phyloP scores from a whole-genome alignment of 257 asterid species.

The Primulina huaijiensis region DNA sequence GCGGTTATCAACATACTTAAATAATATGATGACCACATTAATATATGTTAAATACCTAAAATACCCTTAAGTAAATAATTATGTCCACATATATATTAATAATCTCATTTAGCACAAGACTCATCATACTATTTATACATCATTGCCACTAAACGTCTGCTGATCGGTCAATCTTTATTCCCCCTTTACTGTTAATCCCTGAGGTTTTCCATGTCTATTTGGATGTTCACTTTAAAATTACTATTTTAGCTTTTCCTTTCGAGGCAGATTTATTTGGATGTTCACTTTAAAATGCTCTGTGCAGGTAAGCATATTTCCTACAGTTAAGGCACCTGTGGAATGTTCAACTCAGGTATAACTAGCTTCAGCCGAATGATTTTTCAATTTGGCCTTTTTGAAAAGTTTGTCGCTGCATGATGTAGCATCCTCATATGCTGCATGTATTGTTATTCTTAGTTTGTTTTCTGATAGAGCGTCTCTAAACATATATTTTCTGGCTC shows the following conservation, averaged over 20 bases:
- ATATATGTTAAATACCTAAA: too few species aligned
- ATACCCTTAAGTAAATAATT: too few species aligned
- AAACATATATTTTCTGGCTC: neutral
- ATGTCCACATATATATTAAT: too few species aligned
- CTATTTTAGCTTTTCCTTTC: neutral
- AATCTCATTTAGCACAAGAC: neutral
- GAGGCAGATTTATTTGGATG: constrained; percentile 8
- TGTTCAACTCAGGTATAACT: constrained; percentile 73
- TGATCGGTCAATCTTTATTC: neutral
- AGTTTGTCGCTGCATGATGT: neutral
- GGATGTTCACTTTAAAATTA: neutral
- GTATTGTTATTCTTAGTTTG: neutral
- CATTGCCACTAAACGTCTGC: neutral
- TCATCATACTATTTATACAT: neutral
- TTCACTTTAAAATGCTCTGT: constrained; percentile 21
- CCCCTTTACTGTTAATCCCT: neutral
- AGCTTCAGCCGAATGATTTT: constrained; percentile 3
- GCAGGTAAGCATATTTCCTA: constrained; percentile 86
- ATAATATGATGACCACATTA: too few species aligned
- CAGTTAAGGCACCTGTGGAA: constrained; percentile 88
- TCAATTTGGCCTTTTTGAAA: neutral
- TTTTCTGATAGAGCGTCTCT: too few species aligned
- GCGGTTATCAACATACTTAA: too few species aligned
- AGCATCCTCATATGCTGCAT: neutral
- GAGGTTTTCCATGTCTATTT: constrained; percentile 16